These are phyloP conservation scores for Xylaria sp. DNA, from an alignment of 2,329 filamentous ascomycete genomes.

Conservation along the genomic window DNA sequence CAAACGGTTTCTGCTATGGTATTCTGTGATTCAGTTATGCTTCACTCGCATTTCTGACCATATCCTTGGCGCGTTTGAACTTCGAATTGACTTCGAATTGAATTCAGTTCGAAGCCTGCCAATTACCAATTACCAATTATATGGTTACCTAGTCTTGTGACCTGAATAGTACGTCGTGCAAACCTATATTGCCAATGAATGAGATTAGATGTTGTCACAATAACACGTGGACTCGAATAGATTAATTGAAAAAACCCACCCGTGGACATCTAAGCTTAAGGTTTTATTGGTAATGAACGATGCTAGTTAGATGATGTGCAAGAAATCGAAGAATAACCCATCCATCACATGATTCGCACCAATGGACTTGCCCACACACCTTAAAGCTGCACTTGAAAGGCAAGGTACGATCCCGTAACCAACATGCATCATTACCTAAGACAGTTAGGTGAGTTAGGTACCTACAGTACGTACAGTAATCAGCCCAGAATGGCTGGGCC, in stretches of 20 bases:
- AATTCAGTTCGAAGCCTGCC: not conserved
- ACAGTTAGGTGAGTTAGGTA: not conserved
- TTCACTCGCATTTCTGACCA: not conserved
- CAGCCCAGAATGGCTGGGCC: not conserved
- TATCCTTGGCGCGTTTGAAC: not conserved
- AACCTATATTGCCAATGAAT: not conserved
- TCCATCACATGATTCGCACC: too few species aligned
- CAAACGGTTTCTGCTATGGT: not conserved
- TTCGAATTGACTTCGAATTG: too few species aligned
- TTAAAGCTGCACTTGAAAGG: not conserved
- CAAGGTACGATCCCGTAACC: not conserved
- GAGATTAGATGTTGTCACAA: not conserved
- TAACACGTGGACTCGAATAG: slow-evolving; percentile 2
- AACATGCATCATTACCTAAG: not conserved
- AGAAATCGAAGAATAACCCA: too few species aligned
- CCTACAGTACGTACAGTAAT: slow-evolving; percentile 1
- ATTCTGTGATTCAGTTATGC: not conserved
- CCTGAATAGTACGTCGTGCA: not conserved
- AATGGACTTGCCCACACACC: not conserved
- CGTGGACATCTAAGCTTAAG: not conserved
- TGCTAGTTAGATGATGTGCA: not conserved
- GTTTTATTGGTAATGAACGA: not conserved
- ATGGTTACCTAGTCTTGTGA: not conserved
- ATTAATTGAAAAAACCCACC: not conserved
- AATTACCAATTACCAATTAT: not conserved